These are phyloP conservation scores for Pseudocercospora vitis DNA, from an alignment of 2,329 filamentous ascomycete genomes.

Conservation along the genomic window DNA sequence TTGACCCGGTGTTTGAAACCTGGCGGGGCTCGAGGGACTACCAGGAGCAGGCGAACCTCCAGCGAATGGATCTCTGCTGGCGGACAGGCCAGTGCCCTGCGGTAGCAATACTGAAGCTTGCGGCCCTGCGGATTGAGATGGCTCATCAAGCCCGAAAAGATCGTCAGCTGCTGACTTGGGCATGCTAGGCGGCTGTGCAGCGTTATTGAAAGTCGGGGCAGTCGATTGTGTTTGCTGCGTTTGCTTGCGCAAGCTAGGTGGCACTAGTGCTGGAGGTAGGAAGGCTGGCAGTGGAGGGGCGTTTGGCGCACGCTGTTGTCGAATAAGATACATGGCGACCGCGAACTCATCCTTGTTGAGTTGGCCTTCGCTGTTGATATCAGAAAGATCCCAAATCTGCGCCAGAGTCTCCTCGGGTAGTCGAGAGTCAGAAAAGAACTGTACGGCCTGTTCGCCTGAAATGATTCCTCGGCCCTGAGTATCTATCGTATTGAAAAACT, in stretches of 20 bases:
- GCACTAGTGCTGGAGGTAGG: slow-evolving; percentile 79
- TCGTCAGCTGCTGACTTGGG: slow-evolving; percentile 88
- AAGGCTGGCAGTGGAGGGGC: slow-evolving; percentile 68
- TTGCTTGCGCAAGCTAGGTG: slow-evolving; percentile 76
- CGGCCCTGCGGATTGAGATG: slow-evolving; percentile 52
- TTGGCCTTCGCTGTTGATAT: slow-evolving; percentile 86
- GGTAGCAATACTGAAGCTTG: slow-evolving; percentile 54
- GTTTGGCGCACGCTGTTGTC: slow-evolving; percentile 77
- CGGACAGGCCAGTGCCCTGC: slow-evolving; percentile 74
- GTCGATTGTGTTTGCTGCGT: slow-evolving; percentile 52
- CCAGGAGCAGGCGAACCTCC: slow-evolving; percentile 49
- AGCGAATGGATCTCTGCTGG: slow-evolving; percentile 60
- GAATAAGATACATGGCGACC: slow-evolving; percentile 94
- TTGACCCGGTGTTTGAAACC: slow-evolving; percentile 32
- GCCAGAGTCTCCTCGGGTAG: slow-evolving; percentile 85
- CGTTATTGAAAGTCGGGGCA: slow-evolving; percentile 55
- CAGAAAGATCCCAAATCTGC: slow-evolving; percentile 95
- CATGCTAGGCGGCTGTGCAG: slow-evolving; percentile 46
- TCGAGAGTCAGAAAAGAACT: slow-evolving; percentile 89
- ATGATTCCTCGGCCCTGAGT: slow-evolving; percentile 78
- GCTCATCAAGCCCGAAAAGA: slow-evolving; percentile 85
- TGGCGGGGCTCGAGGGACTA: slow-evolving; percentile 54
- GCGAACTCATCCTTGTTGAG: slow-evolving; percentile 89
- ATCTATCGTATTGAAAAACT: slow-evolving; percentile 81
- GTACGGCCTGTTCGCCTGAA: slow-evolving; percentile 89